These are phyloP conservation scores for Heracleum sosnowskyi DNA, from an alignment of 129 eudicot species.

Conservation along the genomic window DNA sequence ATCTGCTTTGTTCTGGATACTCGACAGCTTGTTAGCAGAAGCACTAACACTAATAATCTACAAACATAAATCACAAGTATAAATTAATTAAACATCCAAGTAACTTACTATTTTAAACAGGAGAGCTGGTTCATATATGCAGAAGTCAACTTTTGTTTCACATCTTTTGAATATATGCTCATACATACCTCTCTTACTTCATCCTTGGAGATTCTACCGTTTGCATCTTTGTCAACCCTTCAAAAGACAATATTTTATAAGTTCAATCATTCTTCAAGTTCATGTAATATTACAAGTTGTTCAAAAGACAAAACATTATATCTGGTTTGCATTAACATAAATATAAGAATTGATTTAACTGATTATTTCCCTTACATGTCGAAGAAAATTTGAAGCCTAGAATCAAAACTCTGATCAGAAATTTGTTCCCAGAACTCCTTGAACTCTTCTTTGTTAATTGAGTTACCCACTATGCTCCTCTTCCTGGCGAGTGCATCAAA, in stretches of 20 bases:
- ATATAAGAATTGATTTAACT: background rate
- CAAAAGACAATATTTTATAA: background rate
- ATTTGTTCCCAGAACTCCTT: conserved; percentile 57
- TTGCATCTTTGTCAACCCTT: conserved; percentile 91
- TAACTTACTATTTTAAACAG: background rate
- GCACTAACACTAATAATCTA: conserved; percentile 70
- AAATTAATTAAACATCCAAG: background rate
- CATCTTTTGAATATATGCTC: background rate
- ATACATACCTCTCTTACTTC: conserved; percentile 76
- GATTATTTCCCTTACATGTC: conserved; percentile 40
- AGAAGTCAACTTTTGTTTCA: conserved; percentile 3
- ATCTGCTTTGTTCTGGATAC: conserved; percentile 54
- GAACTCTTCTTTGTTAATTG: conserved; percentile 39
- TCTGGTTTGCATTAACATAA: background rate
- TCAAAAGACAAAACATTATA: background rate
- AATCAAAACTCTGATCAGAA: conserved; percentile 62
- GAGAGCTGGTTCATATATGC: background rate
- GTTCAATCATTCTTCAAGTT: background rate
- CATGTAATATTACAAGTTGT: background rate
- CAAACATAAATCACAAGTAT: conserved; percentile 13
- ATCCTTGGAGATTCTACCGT: conserved; percentile 69
- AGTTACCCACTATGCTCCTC: conserved; percentile 29
- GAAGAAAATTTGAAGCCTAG: conserved; percentile 57
- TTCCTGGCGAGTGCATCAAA: conserved; percentile 48
- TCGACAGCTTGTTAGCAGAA: conserved; percentile 62